A percentile compares a stretch with the other conserved stretches of the same genome.
These are phyloP conservation scores for Mollisia scopiformis DNA, from an alignment of 2,329 filamentous ascomycete genomes.

Conservation along the genomic window DNA sequence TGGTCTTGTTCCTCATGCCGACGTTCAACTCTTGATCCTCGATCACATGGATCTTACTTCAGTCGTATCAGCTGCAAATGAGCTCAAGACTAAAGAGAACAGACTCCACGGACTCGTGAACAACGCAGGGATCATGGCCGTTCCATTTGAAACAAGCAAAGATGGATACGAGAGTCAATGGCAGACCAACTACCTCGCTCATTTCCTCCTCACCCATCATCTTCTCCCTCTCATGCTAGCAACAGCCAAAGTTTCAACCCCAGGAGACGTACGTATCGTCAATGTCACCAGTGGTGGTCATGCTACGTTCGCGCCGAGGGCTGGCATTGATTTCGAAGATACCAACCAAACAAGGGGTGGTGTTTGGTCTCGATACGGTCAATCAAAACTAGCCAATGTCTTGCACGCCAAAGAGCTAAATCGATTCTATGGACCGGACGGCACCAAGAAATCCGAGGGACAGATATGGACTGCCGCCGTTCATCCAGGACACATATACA, in stretches of 20 bases:
- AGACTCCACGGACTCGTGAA: slow-evolving; percentile 45
- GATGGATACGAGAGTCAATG: slow-evolving; percentile 43
- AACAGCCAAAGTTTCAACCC: slow-evolving; percentile 18
- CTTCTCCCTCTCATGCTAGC: slow-evolving; percentile 27
- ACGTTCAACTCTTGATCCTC: slow-evolving; percentile 37
- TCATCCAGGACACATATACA: slow-evolving; percentile 44
- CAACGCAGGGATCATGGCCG: slow-evolving; percentile 44
- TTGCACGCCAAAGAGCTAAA: slow-evolving; percentile 43
- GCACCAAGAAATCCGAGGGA: slow-evolving; percentile 37
- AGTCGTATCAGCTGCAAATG: slow-evolving; percentile 35
- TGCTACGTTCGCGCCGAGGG: slow-evolving; percentile 16
- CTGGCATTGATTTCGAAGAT: slow-evolving; percentile 27
- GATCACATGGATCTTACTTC: slow-evolving; percentile 41
- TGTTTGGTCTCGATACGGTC: slow-evolving; percentile 45
- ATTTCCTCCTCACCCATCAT: slow-evolving; percentile 29
- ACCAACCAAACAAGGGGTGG: slow-evolving; percentile 34
- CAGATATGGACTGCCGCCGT: slow-evolving; percentile 43
- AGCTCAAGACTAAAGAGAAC: slow-evolving; percentile 21
- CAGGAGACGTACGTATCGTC: slow-evolving; percentile 28
- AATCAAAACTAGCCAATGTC: slow-evolving; percentile 50
- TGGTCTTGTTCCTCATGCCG: slow-evolving; percentile 14
- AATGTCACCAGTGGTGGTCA: slow-evolving; percentile 27
- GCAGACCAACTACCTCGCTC: slow-evolving; percentile 36
- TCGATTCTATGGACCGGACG: slow-evolving; percentile 37
- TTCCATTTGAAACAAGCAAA: slow-evolving; percentile 34